Evolutionary conservation across 2,329 filamentous ascomycete genomes (phyloP).

Genomic region (Colletotrichum sp.): DNA sequence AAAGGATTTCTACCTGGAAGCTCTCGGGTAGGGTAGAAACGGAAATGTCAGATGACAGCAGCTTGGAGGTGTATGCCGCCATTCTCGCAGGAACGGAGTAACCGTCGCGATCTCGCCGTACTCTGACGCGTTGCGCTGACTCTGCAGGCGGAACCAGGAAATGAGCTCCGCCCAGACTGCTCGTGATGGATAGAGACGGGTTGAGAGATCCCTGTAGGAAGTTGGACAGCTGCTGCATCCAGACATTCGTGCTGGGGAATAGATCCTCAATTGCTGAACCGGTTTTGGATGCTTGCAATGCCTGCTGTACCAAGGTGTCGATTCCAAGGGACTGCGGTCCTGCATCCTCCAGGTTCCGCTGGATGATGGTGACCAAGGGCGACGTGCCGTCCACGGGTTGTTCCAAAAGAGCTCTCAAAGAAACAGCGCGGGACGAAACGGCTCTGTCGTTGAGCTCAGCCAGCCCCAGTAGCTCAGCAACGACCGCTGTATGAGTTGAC

Average conservation of each 20-base stretch:
- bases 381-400: constrained; percentile 44
- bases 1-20: constrained; percentile 55
- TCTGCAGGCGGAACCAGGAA: constrained; percentile 58
- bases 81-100: constrained; percentile 78
- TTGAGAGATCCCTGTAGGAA: constrained; percentile 61
- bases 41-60: constrained; percentile 53
- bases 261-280: constrained; percentile 49
- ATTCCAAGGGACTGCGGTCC: constrained; percentile 55
- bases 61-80: constrained; percentile 69
- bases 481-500: constrained; percentile 51
- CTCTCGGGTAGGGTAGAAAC: constrained; percentile 43
- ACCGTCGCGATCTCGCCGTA: constrained; percentile 69
- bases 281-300: constrained; percentile 40
- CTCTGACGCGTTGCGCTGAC: constrained; percentile 23
- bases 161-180: constrained; percentile 71
- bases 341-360: constrained; percentile 58
- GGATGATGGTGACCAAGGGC: constrained; percentile 56
- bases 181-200: constrained; percentile 75
- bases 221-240: constrained; percentile 66
- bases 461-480: constrained; percentile 58
- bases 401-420: constrained; percentile 52
- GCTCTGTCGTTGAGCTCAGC: constrained; percentile 51
- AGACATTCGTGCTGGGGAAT: constrained; percentile 68
- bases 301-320: constrained; percentile 58
- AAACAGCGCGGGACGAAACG: constrained; percentile 44